Base-by-base conservation (phyloP, 441 rosid species). In the Aleurites moluccanus region DNA sequence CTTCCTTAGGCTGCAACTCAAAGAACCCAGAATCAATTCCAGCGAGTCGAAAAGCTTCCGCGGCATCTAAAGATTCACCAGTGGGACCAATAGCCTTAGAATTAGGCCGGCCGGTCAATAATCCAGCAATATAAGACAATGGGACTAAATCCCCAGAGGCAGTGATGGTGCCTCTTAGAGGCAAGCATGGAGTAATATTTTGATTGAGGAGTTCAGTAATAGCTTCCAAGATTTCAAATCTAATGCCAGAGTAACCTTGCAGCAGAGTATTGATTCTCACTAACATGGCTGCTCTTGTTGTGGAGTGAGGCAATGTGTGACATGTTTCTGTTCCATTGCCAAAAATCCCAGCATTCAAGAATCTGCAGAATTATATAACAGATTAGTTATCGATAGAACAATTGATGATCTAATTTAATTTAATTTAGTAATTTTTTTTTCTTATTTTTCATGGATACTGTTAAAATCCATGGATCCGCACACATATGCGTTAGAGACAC, bases 251-350 rank as follows among this genome's bases (percentile, higher is more conserved):
- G 80, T 86, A 89, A 5, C 93, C 91, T 62, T 85, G 90, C 70
- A 89, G 86, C 55, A 86, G 89, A 42, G 91, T 87, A 80, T 89
- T 89, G 86, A 86, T 87, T 68, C 93, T 77, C 10, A 87, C 93
- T 13, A 87, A 77, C 93, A 89, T 89, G 0, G 93, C 90, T 8
- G 94, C 94, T 74, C 91, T 79, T 0, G 89, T 90, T 27, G 94
- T 66, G 2, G 92, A 75, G 63, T 81, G 89, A 27, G 94, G 88
- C 80, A 90, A 83, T 0, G 86, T 83, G 78, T 87, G 89, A 81
- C 84, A 68, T 0, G 89, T 70, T 77, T 87, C 91, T 1, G 77
- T 85, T 53, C 87, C 86, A 67, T 80, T 81, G 55, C 93, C 93
- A 11, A 89, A 87, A 18, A 87, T 73, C 49, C 91, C 93, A 63